phyloP scores from a whole-genome alignment of 2,329 filamentous ascomycete genomes.

The Penicillium sp. region DNA sequence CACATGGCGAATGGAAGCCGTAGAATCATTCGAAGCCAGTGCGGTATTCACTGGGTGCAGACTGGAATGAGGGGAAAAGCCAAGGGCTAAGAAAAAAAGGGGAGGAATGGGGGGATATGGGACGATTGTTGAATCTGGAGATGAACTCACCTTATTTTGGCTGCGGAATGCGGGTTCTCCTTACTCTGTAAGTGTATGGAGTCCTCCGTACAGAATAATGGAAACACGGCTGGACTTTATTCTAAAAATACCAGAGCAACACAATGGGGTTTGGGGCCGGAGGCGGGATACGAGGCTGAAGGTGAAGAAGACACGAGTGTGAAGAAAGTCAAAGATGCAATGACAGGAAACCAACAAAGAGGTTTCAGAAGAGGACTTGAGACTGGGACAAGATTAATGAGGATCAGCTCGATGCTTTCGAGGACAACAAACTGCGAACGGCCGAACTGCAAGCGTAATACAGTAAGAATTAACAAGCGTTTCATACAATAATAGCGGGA shows the following conservation, averaged over 20 bases:
- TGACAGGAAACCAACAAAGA: background rate
- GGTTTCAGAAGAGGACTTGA: background rate
- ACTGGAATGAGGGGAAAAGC: slow-evolving; percentile 18
- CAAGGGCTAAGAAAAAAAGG: slow-evolving; percentile 2
- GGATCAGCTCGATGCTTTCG: background rate
- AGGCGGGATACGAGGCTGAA: slow-evolving; percentile 11
- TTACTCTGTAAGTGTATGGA: slow-evolving; percentile 19
- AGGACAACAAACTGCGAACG: slow-evolving; percentile 3
- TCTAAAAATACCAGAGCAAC: slow-evolving; percentile 26
- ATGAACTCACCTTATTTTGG: slow-evolving; percentile 11
- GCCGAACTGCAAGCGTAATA: background rate
- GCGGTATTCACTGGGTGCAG: slow-evolving; percentile 10
- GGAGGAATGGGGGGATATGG: slow-evolving; percentile 7
- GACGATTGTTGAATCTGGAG: slow-evolving; percentile 20
- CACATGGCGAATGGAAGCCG: slow-evolving; percentile 27
- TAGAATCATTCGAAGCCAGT: slow-evolving; percentile 21
- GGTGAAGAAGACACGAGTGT: slow-evolving; percentile 6
- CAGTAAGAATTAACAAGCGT: background rate
- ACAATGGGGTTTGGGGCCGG: slow-evolving; percentile 9
- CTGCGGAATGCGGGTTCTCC: slow-evolving; percentile 28
- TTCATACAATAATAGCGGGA: background rate
- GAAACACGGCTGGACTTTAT: background rate
- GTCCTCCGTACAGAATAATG: background rate
- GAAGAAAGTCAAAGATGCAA: slow-evolving; percentile 10
- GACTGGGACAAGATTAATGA: background rate